Evolutionary conservation across 2,329 filamentous ascomycete genomes (phyloP).

Genomic region (Aspergillus sp.): DNA sequence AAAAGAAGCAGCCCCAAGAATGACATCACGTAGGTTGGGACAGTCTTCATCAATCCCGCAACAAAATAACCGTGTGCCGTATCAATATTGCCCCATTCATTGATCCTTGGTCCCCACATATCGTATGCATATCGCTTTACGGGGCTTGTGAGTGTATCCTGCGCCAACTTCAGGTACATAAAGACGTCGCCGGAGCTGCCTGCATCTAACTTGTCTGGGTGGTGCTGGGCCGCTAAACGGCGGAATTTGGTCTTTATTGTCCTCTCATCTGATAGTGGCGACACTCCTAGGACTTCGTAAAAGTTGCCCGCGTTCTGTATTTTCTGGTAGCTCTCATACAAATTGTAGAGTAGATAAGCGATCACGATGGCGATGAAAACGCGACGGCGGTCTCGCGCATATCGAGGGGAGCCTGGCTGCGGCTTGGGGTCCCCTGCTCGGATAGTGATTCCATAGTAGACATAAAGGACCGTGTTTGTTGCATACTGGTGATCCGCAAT

Average conservation of each 20-base stretch:
- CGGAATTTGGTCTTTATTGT: slow-evolving; percentile 84
- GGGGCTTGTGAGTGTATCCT: slow-evolving; percentile 78
- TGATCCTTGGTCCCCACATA: slow-evolving; percentile 74
- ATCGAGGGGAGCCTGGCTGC: slow-evolving; percentile 64
- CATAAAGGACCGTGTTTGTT: slow-evolving; percentile 72
- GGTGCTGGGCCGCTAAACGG: slow-evolving; percentile 65
- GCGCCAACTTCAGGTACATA: slow-evolving; percentile 77
- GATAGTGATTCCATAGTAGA: slow-evolving; percentile 86
- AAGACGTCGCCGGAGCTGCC: slow-evolving; percentile 58
- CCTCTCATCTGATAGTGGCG: slow-evolving; percentile 67
- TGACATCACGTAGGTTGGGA: slow-evolving; percentile 42
- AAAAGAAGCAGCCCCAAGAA: slow-evolving; percentile 36
- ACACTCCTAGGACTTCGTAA: slow-evolving; percentile 74
- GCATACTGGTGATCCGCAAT: slow-evolving; percentile 59
- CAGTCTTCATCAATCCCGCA: slow-evolving; percentile 56
- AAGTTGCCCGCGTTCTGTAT: slow-evolving; percentile 71
- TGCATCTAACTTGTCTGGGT: slow-evolving; percentile 76
- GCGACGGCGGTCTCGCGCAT: slow-evolving; percentile 70
- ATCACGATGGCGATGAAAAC: slow-evolving; percentile 83
- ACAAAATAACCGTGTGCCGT: slow-evolving; percentile 73
- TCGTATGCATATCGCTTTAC: slow-evolving; percentile 84
- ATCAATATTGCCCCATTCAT: slow-evolving; percentile 55
- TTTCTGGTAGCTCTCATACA: slow-evolving; percentile 87
- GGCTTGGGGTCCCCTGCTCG: slow-evolving; percentile 84
- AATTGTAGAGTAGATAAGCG: slow-evolving; percentile 83